phyloP scores from a whole-genome alignment of 2,329 filamentous ascomycete genomes.

The Ophiostoma perfectum region DNA sequence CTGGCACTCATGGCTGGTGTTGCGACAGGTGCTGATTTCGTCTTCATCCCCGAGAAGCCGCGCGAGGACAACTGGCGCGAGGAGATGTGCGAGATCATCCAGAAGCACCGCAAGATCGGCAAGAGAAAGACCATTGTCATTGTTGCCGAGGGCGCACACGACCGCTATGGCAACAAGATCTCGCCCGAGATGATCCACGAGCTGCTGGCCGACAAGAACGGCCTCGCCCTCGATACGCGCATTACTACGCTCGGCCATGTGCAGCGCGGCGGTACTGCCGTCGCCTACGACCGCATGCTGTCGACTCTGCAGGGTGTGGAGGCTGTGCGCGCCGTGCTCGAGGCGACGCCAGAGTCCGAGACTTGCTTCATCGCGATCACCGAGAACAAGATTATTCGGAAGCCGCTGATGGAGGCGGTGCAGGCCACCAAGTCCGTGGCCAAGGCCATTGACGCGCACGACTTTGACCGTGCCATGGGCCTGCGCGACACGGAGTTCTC shows the following conservation, averaged over 20 bases:
- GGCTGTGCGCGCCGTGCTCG: conserved; percentile 84
- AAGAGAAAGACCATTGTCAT: conserved; percentile 99
- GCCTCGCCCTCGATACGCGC: conserved; percentile 80
- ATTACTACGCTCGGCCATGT: conserved; percentile 95
- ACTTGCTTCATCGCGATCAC: conserved; percentile 94
- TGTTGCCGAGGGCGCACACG: conserved; percentile 89
- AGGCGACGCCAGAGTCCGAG: conserved; percentile 80
- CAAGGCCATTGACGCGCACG: conserved; percentile 72
- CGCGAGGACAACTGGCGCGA: conserved; percentile 81
- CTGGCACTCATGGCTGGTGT: conserved; percentile 93
- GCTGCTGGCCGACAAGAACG: conserved; percentile 68
- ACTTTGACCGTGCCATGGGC: conserved; percentile 82
- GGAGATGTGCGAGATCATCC: conserved; percentile 76
- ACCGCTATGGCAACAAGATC: conserved; percentile 78
- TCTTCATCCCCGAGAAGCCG: conserved; percentile 95
- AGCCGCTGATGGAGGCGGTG: conserved; percentile 84
- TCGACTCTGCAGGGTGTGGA: conserved; percentile 90
- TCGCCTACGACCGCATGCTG: conserved; percentile 90
- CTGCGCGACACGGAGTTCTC: conserved; percentile 89
- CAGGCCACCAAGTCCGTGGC: conserved; percentile 78
- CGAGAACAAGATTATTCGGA: conserved; percentile 95
- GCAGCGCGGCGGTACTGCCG: conserved; percentile 88
- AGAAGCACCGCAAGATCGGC: conserved; percentile 73
- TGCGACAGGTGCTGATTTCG: conserved; percentile 88
- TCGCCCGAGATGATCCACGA: conserved; percentile 75